phyloP scores from a whole-genome alignment of 1,284 basidiomycete species.

The Irpex sp. region DNA sequence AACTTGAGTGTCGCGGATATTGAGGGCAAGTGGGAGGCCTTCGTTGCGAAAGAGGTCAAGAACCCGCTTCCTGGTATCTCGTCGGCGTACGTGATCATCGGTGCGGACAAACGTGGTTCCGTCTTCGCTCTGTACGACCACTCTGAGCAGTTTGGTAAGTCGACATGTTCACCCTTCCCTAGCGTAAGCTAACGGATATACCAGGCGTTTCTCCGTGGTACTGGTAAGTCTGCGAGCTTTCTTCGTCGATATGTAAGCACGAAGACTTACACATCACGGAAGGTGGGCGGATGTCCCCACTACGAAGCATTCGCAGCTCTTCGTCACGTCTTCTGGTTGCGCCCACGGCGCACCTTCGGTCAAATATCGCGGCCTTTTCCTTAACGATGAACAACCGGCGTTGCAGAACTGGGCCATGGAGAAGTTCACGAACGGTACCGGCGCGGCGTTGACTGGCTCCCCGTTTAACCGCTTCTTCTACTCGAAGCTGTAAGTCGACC shows the following conservation, averaged over 20 bases:
- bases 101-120: constrained; percentile 60
- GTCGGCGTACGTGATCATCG: constrained; percentile 61
- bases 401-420: constrained; percentile 51
- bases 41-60: constrained; percentile 44
- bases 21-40: constrained; percentile 62
- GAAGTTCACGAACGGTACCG: constrained; percentile 63
- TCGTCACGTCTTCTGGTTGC: constrained; percentile 46
- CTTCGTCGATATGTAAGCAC: background rate
- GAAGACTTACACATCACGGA: background rate
- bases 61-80: constrained; percentile 53
- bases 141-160: constrained; percentile 64
- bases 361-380: constrained; percentile 64
- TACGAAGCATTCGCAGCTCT: constrained; percentile 43
- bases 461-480: constrained; percentile 68
- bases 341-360: constrained; percentile 64
- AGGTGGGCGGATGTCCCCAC: constrained; percentile 70
- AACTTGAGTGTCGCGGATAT: constrained; percentile 51
- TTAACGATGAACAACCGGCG: constrained; percentile 37
- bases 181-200: background rate
- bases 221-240: constrained; percentile 34
- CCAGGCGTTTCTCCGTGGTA: constrained; percentile 61
- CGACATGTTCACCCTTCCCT: background rate
- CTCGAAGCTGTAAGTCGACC: constrained; percentile 40
- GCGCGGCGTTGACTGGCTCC: constrained; percentile 39
- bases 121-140: constrained; percentile 68